Evolutionary conservation across 345 rosid genomes (phyloP).

Genomic region (Zanthoxylum bungeanum): DNA sequence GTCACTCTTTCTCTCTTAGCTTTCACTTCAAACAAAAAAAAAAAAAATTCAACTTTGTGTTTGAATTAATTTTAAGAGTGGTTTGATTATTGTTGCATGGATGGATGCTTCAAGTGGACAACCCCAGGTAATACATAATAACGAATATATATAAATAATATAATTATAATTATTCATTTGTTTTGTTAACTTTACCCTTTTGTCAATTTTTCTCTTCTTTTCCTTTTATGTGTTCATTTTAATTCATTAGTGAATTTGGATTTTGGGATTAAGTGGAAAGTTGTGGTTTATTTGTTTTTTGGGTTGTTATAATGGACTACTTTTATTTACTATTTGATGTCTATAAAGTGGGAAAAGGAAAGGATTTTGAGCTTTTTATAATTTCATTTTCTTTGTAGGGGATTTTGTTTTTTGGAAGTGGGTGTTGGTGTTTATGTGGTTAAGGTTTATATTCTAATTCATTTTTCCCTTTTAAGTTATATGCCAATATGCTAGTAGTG

Average conservation of each 20-base stretch:
- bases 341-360: not conserved
- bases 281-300: not conserved
- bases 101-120: constrained; percentile 64
- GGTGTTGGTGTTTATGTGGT: constrained; percentile 1
- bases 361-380: not conserved
- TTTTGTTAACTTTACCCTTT: not conserved
- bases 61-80: constrained; percentile 12
- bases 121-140: constrained; percentile 39
- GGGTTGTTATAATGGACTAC: not conserved
- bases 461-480: not conserved
- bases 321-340: not conserved
- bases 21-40: too few relatives aligned
- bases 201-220: not conserved
- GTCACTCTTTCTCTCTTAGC: not conserved
- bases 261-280: not conserved
- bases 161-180: not conserved
- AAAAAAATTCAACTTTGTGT: not conserved
- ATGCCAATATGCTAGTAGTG: not conserved
- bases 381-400: not conserved
- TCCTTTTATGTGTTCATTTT: not conserved
- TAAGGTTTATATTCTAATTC: constrained; percentile 5
- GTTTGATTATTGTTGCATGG: constrained; percentile 35
- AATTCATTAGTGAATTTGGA: not conserved
- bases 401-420: not conserved
- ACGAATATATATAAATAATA: too few relatives aligned